Conservation (phyloP, 2,329 filamentous ascomycete species). For the Pestalotiopsis sp. region DNA sequence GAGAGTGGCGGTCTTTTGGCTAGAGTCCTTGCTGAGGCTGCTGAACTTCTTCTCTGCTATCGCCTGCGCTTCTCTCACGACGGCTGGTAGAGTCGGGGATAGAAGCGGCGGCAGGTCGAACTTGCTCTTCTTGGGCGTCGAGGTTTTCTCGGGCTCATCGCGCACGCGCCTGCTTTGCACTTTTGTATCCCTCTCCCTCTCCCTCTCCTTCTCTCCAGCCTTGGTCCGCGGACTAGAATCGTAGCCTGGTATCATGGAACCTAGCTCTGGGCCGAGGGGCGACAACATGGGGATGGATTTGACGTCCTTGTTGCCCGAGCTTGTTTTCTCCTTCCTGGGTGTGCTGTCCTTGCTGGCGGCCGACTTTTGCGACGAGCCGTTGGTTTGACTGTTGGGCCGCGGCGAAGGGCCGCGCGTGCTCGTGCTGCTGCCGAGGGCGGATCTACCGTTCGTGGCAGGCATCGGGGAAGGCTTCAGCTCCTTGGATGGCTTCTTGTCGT, state of each 20-base stretch:
- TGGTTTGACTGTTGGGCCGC: slow-evolving; percentile 40
- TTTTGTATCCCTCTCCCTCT: slow-evolving; percentile 19
- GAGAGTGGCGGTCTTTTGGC: slow-evolving; percentile 24
- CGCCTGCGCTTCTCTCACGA: slow-evolving; percentile 46
- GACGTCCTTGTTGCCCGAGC: slow-evolving; percentile 30
- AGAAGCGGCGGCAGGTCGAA: slow-evolving; percentile 48
- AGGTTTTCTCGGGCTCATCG: slow-evolving; percentile 28
- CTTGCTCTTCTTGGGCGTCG: slow-evolving; percentile 38
- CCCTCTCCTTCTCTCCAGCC: slow-evolving; percentile 34
- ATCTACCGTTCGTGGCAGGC: slow-evolving; percentile 30
- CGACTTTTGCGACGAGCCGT: slow-evolving; percentile 39
- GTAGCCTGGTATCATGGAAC: not conserved
- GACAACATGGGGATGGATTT: slow-evolving; percentile 50
- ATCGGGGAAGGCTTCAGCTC: slow-evolving; percentile 21
- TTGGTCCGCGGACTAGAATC: slow-evolving; percentile 19
- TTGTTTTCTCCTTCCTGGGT: slow-evolving; percentile 38
- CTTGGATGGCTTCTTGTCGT: slow-evolving; percentile 22
- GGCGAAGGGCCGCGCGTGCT: slow-evolving; percentile 32
- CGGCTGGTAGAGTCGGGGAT: slow-evolving; percentile 55
- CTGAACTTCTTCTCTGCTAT: slow-evolving; percentile 25
- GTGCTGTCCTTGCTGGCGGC: slow-evolving; percentile 33
- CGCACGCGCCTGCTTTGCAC: slow-evolving; percentile 25
- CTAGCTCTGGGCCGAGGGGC: slow-evolving; percentile 35
- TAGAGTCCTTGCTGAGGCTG: slow-evolving; percentile 24
- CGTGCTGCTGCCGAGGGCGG: slow-evolving; percentile 17